Base-by-base conservation (phyloP, 2,329 filamentous ascomycete species). In the Aspergillus fumigatus region DNA sequence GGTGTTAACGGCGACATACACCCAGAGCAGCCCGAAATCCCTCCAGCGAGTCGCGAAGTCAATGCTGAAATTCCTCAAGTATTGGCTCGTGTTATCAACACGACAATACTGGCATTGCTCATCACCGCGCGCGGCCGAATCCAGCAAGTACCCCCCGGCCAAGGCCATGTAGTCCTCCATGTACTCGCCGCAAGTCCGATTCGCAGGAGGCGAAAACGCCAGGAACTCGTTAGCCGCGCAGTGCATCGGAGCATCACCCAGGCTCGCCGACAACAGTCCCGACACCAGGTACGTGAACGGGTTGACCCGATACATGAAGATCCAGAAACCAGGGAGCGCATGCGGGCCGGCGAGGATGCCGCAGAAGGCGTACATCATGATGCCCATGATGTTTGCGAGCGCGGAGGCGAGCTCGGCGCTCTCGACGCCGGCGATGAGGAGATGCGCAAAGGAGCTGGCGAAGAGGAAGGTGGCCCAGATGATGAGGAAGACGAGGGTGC, bases 391-490 rank as follows among this genome's bases (percentile, higher is more conserved):
- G 14, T 47, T 56, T 19, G 25, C 27, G 21, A 53, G 4, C 26
- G 29, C 51, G n/a, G 45, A 10, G n/a, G 51, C 54, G 3, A 29
- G 10, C 8, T 56, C 45, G 19, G 50, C 54, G 38, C 38, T 53
- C 2, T 32, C 38, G 19, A 56, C 4, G 4, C 51, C 54, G n/a
- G 85, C 84, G 55, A 90, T 88, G 29, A 83, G 80, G 80, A 90
- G 84, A 61, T 88, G 83, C 0, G 87, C 84, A 62, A 90, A 89
- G 0, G 87, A 84, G 23, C 80, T 83, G 29, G 86, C 81, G 70
- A 86, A 90, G 60, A 90, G 75, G 68, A 90, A 79, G 60, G 90
- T 84, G 57, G 84, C 79, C 56, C 87, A 78, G 60, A 80, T 77
- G 63, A 85, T 82, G 2, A 90, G 73, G 14, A 89, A 79, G 53